These are phyloP conservation scores for Akanthomyces uredinophilus DNA, from an alignment of 2,329 filamentous ascomycete species.

Conservation along the genomic window DNA sequence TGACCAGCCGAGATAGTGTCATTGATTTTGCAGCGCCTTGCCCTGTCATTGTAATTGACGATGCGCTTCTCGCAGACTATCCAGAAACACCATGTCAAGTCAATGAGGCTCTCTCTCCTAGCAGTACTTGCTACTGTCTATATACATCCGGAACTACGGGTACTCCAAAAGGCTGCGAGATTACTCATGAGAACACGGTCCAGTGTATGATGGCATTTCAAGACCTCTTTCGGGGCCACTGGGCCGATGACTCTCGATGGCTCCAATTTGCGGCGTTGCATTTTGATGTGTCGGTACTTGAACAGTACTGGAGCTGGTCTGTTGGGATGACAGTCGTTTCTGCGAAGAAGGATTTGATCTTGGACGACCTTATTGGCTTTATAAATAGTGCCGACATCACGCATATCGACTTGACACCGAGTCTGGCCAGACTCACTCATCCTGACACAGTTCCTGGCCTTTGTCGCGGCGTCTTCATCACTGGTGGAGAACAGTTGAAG, in stretches of 20 bases:
- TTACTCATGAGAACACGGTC: slow-evolving; percentile 83
- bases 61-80: slow-evolving; percentile 24
- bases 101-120: slow-evolving; percentile 24
- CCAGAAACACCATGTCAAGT: slow-evolving; percentile 18
- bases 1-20: slow-evolving; percentile 42
- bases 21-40: slow-evolving; percentile 31
- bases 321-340: slow-evolving; percentile 81
- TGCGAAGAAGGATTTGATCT: slow-evolving; percentile 75
- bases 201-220: slow-evolving; percentile 88
- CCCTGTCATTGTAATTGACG: slow-evolving; percentile 29
- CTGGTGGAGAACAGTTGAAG: slow-evolving; percentile 80
- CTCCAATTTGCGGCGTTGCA: slow-evolving; percentile 92
- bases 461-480: slow-evolving; percentile 83
- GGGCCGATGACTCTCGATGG: slow-evolving; percentile 71
- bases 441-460: slow-evolving; percentile 77
- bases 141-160: slow-evolving; percentile 88
- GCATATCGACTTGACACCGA: slow-evolving; percentile 88
- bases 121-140: slow-evolving; percentile 71
- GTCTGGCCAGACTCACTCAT: slow-evolving; percentile 70
- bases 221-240: slow-evolving; percentile 68
- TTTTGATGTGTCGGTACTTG: slow-evolving; percentile 88
- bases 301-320: slow-evolving; percentile 95
- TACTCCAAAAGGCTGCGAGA: slow-evolving; percentile 79
- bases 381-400: slow-evolving; percentile 73
- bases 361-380: slow-evolving; percentile 72